A percentile compares a stretch with the other conserved stretches of the same genome.
phyloP scores from a whole-genome alignment of 1,284 basidiomycete species.

The Wallemia hederae region DNA sequence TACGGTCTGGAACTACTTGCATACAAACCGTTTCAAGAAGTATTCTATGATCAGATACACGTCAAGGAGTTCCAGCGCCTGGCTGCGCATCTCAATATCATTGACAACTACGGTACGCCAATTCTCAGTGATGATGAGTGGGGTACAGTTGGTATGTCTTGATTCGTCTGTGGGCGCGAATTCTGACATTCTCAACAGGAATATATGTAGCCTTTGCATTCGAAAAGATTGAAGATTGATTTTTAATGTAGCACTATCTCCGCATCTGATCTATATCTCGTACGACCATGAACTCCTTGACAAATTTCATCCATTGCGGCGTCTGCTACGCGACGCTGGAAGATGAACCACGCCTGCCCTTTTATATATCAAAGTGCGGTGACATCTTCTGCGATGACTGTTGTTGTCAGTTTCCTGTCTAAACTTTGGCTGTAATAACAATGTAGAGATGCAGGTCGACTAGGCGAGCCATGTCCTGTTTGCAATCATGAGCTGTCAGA shows the following conservation, averaged over 20 bases:
- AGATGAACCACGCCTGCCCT: neutral
- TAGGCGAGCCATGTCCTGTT: neutral
- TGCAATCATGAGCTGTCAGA: neutral
- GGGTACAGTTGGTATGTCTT: slow-evolving; percentile 68
- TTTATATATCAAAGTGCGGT: neutral
- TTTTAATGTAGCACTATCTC: neutral
- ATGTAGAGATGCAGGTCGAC: neutral
- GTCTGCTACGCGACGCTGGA: neutral
- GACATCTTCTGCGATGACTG: neutral
- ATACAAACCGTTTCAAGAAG: slow-evolving; percentile 61
- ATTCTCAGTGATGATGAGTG: slow-evolving; percentile 77
- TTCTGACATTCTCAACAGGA: slow-evolving; percentile 22
- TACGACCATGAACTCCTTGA: neutral
- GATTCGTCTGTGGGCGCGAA: slow-evolving; percentile 1
- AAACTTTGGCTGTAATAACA: neutral
- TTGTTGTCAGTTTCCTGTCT: neutral
- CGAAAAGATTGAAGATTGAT: slow-evolving; percentile 22
- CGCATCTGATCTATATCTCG: too few species aligned
- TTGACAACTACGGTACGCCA: slow-evolving; percentile 50
- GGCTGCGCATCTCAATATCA: slow-evolving; percentile 60
- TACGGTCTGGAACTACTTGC: slow-evolving; percentile 48
- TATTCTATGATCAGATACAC: slow-evolving; percentile 46
- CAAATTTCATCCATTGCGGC: neutral
- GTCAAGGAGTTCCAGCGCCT: slow-evolving; percentile 46
- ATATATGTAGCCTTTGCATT: slow-evolving; percentile 61